Base-by-base conservation (phyloP, 2,329 filamentous ascomycete genomes). In the Emydomyces testavorans region DNA sequence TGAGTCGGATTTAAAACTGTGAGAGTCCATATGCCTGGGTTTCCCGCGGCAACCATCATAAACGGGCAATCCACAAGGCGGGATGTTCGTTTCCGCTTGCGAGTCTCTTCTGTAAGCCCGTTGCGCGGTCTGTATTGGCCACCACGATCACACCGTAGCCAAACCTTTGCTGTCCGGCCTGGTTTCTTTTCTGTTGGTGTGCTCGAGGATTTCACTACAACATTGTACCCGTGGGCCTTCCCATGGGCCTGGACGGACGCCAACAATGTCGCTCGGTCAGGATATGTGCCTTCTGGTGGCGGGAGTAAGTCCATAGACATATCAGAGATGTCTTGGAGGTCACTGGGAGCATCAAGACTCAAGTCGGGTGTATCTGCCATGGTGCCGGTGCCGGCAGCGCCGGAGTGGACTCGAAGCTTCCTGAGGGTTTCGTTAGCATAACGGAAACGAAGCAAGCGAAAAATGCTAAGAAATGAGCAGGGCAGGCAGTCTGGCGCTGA, bases 171-270 rank as follows among this genome's bases (percentile, higher is more conserved):
- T 1, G 65, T 67, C 8, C 67, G 63, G 24, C 66, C 65, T 5
- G 67, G 66, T 43, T 70, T 70, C 54, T 69, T 68, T 48, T 69
- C 65, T 4, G 65, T 69, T 5, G 67, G 66, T 1, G 63, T 68
- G 50, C 66, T 69, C 15, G 67, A 70, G n/a, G 67, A 69, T 44
- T 70, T 70, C 42, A 70, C 65, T 6, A 69, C 67, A 20, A 70
- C 61, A 53, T 69, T 68, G 51, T 70, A 70, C 16, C 66, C 66
- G 54, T 69, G 65, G 3, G 61, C 56, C 54, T 68, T 69, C 24
- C 63, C 65, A 52, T 68, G 66, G 7, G 60, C 61, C 50, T 69
- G 65, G 20, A 70, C 65, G 10, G 66, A 60, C 2, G 63, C 57
- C 29, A 69, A 58, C 42, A 70, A 58, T 16, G 65, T 58, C 4